Evolutionary conservation across 345 rosid genomes (phyloP).

Genomic region (Noccaea bulbosa): DNA sequence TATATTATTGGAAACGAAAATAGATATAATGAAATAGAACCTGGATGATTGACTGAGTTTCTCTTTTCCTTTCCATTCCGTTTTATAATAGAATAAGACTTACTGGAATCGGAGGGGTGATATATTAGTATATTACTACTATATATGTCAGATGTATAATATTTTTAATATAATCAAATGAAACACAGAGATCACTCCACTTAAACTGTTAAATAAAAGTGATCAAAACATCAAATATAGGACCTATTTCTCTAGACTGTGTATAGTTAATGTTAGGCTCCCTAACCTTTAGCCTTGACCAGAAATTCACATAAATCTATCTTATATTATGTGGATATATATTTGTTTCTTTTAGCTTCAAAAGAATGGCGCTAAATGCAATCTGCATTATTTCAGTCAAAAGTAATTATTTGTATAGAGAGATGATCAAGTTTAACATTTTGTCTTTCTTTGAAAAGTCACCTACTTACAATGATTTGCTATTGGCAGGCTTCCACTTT

Average conservation of each 20-base stretch:
- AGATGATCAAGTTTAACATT: conserved; percentile 37
- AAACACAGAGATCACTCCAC: conserved; percentile 13
- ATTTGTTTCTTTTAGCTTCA: conserved; percentile 24
- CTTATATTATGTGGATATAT: conserved; percentile 14
- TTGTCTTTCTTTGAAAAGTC: conserved; percentile 40
- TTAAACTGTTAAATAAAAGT: conserved; percentile 26
- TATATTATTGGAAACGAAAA: not conserved
- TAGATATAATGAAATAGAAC: conserved; percentile 15
- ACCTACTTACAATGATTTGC: conserved; percentile 34
- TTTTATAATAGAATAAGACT: conserved; percentile 17
- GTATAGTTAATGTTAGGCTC: conserved; percentile 38
- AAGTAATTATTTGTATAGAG: conserved; percentile 28
- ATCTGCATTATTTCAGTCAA: conserved; percentile 36
- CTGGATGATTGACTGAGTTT: conserved; percentile 18
- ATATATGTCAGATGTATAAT: conserved; percentile 6
- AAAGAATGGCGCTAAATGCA: conserved; percentile 15
- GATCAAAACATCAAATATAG: conserved; percentile 23
- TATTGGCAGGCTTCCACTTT: conserved; percentile 43
- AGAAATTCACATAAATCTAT: conserved; percentile 21
- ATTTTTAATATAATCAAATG: conserved; percentile 5
- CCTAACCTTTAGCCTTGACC: conserved; percentile 29
- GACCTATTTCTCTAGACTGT: conserved; percentile 31
- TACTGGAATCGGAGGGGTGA: conserved; percentile 8
- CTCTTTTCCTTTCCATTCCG: not conserved
- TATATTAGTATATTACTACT: not conserved